Conservation (phyloP, 2,329 filamentous ascomycete species). For the Calonectria hongkongensis region DNA sequence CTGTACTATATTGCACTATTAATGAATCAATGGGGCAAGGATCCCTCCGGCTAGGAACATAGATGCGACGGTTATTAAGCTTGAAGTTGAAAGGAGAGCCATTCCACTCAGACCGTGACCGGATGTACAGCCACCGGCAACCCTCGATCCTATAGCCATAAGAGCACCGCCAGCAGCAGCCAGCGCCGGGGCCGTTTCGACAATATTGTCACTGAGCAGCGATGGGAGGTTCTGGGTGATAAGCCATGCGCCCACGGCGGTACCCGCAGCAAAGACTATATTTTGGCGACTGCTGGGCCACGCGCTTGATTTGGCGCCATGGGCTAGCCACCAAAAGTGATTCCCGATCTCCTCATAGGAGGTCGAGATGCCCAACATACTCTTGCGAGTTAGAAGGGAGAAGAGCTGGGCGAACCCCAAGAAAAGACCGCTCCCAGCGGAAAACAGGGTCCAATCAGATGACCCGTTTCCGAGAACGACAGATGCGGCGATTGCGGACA, state of each 20-base stretch:
- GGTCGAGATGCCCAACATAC: conserved; percentile 76
- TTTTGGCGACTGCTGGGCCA: conserved; percentile 63
- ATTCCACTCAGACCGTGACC: conserved; percentile 82
- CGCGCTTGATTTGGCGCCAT: conserved; percentile 51
- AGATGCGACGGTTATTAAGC: conserved; percentile 75
- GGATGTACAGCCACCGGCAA: conserved; percentile 81
- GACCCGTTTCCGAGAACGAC: conserved; percentile 54
- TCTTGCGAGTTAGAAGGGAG: conserved; percentile 71
- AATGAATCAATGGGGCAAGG: conserved; percentile 55
- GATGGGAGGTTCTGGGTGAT: conserved; percentile 59
- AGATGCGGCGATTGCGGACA: conserved; percentile 63
- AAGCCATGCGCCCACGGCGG: conserved; percentile 67
- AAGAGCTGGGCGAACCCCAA: conserved; percentile 76
- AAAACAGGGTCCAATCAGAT: conserved; percentile 58
- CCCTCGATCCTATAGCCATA: conserved; percentile 75
- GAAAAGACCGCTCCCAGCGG: conserved; percentile 74
- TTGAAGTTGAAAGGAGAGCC: conserved; percentile 76
- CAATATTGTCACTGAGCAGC: conserved; percentile 50
- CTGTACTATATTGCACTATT: not conserved
- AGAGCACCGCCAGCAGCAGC: conserved; percentile 73
- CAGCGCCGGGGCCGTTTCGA: conserved; percentile 60
- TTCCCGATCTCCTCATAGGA: conserved; percentile 77
- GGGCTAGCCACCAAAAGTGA: conserved; percentile 68
- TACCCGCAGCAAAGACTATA: conserved; percentile 72
- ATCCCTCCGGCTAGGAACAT: conserved; percentile 73